Evolutionary conservation across 2,329 filamentous ascomycete genomes (phyloP), one percentile per base, ranked within the genome.

Genomic region (Polytolypa hystricis): DNA sequence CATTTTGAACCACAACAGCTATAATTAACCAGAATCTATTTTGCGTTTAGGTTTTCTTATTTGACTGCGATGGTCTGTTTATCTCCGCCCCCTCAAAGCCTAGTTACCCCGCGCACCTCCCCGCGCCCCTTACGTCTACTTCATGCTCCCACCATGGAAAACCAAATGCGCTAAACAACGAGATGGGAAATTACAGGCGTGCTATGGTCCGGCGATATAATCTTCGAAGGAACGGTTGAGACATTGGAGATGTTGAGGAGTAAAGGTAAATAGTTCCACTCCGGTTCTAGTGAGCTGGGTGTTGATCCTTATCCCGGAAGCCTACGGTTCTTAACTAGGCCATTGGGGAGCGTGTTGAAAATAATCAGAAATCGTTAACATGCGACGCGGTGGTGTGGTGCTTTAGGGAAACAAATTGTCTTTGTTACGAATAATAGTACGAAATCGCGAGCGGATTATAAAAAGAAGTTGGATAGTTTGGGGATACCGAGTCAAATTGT

Each of bases 351-450:
- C n/a, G n/a, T n/a, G n/a, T n/a, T n/a, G n/a, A n/a, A n/a, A n/a
- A n/a, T n/a, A n/a, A n/a, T n/a, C n/a, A n/a, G n/a, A 5, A 16
- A 15, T 3, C 4, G 10, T 19, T 36, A 11, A 27, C 19, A 15
- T 32, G 16, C 33, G 26, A 33, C 23, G 29, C 12, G 23, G 11
- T 26, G 21, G 14, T 21, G 26, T 21, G 23, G 12, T 17, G 35
- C 35, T 15, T 19, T 44, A 91, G 87, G 84, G 55, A 98, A 98
- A 62, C 81, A 81, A 56, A 73, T 91, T 21, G 79, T 98, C 37
- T 98, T 98, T 56, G 91, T 98, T 35, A 98, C 91, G 27, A 98
- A 98, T 67, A 98, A 98, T 67, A 95, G 86, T 54, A 96, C 91
- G 39, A 98, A 98, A 60, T 94, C 89, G 8, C 81, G 91, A 39